phyloP scores from a whole-genome alignment of 192 early-diverging fungal genomes.

The Entomortierella parvispora region DNA sequence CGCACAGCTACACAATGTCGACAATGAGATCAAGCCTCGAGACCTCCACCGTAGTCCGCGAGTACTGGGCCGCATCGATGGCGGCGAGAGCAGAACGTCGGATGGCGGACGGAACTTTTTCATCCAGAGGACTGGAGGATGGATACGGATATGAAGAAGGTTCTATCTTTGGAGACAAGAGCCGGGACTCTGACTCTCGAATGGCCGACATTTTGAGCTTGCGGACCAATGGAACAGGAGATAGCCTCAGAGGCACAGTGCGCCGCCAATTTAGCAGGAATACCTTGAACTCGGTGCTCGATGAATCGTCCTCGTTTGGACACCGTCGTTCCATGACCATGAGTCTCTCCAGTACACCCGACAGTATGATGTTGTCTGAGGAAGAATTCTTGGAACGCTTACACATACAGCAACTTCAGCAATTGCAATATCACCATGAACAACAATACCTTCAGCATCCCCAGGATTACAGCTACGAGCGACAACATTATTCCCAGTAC shows the following conservation, averaged over 20 bases:
- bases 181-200: constrained; percentile 42
- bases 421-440: constrained; percentile 18
- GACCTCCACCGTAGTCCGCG: constrained; percentile 26
- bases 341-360: constrained; percentile 21
- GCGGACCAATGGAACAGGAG: constrained; percentile 14
- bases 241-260: not conserved
- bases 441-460: constrained; percentile 1
- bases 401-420: not conserved
- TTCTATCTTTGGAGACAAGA: constrained; percentile 22
- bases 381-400: constrained; percentile 34
- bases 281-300: constrained; percentile 18
- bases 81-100: constrained; percentile 38
- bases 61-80: constrained; percentile 49
- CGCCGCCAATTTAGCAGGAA: constrained; percentile 13
- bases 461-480: not conserved
- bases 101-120: not conserved
- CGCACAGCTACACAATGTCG: constrained; percentile 12
- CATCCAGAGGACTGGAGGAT: not conserved
- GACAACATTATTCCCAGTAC: not conserved
- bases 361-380: constrained; percentile 18
- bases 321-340: not conserved
- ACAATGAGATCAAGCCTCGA: constrained; percentile 19
- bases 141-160: constrained; percentile 14
- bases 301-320: constrained; percentile 2
- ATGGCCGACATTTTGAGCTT: constrained; percentile 45